Conservation (phyloP, 805 yeast genomes). For the Blastobotrys americana region DNA sequence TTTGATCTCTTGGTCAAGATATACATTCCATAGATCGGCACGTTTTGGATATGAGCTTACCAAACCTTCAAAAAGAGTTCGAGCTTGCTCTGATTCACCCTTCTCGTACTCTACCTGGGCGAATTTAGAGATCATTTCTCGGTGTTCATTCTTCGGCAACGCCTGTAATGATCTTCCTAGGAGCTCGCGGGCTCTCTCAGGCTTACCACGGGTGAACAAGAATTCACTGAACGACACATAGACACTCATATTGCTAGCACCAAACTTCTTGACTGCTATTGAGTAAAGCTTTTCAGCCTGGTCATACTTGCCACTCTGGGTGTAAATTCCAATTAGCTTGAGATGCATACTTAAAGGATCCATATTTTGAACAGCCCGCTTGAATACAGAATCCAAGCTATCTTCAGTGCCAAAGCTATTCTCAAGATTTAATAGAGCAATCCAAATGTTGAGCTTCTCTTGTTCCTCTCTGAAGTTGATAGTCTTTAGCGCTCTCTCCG, state of each 20-base stretch:
- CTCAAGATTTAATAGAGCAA: constrained; percentile 89
- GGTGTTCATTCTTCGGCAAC: constrained; percentile 50
- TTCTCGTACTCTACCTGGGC: constrained; percentile 73
- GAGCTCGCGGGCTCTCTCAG: constrained; percentile 51
- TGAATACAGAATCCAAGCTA: constrained; percentile 70
- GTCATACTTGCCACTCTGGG: constrained; percentile 57
- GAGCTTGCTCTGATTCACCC: constrained; percentile 91
- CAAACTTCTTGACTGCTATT: constrained; percentile 70
- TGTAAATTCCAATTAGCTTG: constrained; percentile 67
- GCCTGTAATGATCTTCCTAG: constrained; percentile 66
- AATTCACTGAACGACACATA: constrained; percentile 83
- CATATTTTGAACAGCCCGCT: constrained; percentile 83
- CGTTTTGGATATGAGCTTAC: constrained; percentile 85
- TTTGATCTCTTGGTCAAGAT: constrained; percentile 88
- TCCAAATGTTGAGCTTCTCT: constrained; percentile 92
- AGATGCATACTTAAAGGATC: constrained; percentile 77
- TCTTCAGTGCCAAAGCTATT: constrained; percentile 87
- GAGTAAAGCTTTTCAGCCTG: constrained; percentile 66
- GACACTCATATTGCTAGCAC: constrained; percentile 53
- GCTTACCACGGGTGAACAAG: constrained; percentile 50
- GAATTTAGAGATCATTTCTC: constrained; percentile 78
- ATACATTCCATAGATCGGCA: constrained; percentile 91
- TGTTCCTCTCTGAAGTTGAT: constrained; percentile 86
- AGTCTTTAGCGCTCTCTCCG: constrained; percentile 83
- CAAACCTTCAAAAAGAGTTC: constrained; percentile 90